Base-by-base conservation (phyloP, 768 basidiomycete genomes). In the Zangia roseola region DNA sequence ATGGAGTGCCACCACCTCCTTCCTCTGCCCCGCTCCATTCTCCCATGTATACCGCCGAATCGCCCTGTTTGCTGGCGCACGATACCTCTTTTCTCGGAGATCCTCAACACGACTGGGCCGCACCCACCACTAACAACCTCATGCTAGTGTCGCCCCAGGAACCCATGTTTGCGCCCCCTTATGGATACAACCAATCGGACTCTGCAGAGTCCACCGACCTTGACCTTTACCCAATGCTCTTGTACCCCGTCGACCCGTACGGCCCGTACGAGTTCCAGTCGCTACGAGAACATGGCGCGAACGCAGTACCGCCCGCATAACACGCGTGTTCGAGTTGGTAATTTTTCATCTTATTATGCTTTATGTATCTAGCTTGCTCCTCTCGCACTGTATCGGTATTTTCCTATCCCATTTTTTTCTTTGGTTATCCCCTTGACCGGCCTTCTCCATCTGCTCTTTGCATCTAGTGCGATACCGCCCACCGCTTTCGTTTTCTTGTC, bases 221-320 rank as follows among this genome's bases (percentile, higher is more conserved):
- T n/a, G 56, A 53, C 19, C 42, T 51, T 13, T 16, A 31, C 31
- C 31, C 31, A 31, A 31, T 53, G 25, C 28, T 61, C 16, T 23
- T 53, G 19, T 62, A 54, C 21, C 13, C 51, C 25, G 45, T 58
- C 10, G 36, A 53, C 42, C 46, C 64, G 16, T 65, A 61, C 33
- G 71, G 72, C 49, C 52, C 65, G 16, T 61, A 69, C 41, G 70
- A 64, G n/a, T 67, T 69, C 19, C 71, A 68, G 49, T 45, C 57
- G 17, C 50, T 68, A 13, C 64, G 57, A 17, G 71, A 67, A 40
- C 64, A 70, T 25, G 53, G 49, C 51, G 44, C 53, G 25, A 41
- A 33, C 17, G 43, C 37, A 14, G n/a, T 50, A 26, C 47, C 62
- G 41, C 62, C 42, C 4, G 60, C 53, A 23, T 67, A 67, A 14